These are phyloP conservation scores for Stagonosporopsis vannaccii DNA, from an alignment of 2,329 filamentous ascomycete genomes.

Conservation along the genomic window DNA sequence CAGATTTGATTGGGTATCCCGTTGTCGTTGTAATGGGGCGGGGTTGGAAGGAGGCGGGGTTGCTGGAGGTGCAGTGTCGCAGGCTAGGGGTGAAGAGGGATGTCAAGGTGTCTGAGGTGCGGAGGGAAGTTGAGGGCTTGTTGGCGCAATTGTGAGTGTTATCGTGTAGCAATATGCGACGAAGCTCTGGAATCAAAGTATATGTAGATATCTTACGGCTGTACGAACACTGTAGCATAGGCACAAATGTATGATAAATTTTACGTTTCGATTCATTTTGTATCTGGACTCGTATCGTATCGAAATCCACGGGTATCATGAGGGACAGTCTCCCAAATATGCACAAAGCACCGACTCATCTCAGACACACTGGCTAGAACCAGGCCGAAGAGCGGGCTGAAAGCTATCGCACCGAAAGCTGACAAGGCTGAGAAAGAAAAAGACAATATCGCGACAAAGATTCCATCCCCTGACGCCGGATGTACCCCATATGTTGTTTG, in stretches of 20 bases:
- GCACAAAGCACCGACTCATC: conserved; percentile 23
- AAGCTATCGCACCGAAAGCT: conserved; percentile 1
- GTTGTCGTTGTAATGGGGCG: conserved; percentile 78
- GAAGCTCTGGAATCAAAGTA: neutral
- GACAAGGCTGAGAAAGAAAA: neutral
- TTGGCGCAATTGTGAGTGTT: conserved; percentile 26
- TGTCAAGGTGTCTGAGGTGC: conserved; percentile 61
- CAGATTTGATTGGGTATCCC: conserved; percentile 88
- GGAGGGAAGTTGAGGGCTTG: conserved; percentile 48
- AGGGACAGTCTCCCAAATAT: conserved; percentile 28
- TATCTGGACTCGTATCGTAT: conserved; percentile 23
- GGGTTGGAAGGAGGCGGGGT: conserved; percentile 42
- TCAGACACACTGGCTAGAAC: conserved; percentile 12
- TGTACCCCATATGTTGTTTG: conserved; percentile 19
- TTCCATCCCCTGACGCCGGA: conserved; percentile 7
- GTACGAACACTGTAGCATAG: neutral
- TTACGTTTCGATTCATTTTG: conserved; percentile 32
- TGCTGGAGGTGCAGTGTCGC: conserved; percentile 81
- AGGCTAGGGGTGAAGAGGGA: conserved; percentile 68
- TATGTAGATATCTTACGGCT: neutral
- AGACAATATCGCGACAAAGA: conserved; percentile 15
- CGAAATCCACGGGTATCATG: conserved; percentile 34
- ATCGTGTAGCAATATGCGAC: neutral
- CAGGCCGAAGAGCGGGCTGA: conserved; percentile 16
- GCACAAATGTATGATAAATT: conserved; percentile 9